Base-by-base conservation (phyloP, 306 rosid species). In the Vigna trinervia region DNA sequence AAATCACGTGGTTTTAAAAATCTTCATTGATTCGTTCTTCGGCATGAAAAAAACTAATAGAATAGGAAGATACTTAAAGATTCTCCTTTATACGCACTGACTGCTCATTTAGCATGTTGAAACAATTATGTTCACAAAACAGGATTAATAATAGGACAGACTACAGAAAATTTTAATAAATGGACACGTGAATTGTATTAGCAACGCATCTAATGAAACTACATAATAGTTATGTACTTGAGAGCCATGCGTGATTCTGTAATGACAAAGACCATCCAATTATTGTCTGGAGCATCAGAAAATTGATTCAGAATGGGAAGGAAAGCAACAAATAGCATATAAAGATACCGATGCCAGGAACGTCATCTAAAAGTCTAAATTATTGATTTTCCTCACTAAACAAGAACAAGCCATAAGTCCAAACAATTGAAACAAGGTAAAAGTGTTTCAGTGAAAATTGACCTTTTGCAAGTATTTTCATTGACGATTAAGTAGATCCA, bases 401-500 rank as follows among this genome's bases (percentile, higher is more conserved):
- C 46, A 36, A 71, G 48, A 46, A 54, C 34, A 71, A 15, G 50
- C 20, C 60, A 28, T 61, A 67, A 23, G 30, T 17, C 70, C 12
- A 61, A 53, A 20, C 43, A 57, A 66, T 5, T 28, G 12, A 75
- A 67, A 36, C 46, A 62, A 76, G 41, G 54, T 26, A 26, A 8
- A 66, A 63, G 48, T 15, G 30, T 45, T 54, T 71, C 11, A 14
- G 64, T 26, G 60, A 77, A 78, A 56, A 75, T 15, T 62, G 64
- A 85, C 88, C 84, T 81, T 61, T 62, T 13, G 75, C 54, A 14
- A 69, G 73, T 56, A 73, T 80, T 36, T 69, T 86, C 85, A 91
- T 71, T 28, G 75, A 79, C 85, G 78, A 20, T 79, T 82, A 79
- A 95, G 95, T 68, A 92, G 91, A 73, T 87, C 87, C 65, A 86